Evolutionary conservation across 2,329 filamentous ascomycete species (phyloP).

Genomic region (Macroventuria anomochaeta): DNA sequence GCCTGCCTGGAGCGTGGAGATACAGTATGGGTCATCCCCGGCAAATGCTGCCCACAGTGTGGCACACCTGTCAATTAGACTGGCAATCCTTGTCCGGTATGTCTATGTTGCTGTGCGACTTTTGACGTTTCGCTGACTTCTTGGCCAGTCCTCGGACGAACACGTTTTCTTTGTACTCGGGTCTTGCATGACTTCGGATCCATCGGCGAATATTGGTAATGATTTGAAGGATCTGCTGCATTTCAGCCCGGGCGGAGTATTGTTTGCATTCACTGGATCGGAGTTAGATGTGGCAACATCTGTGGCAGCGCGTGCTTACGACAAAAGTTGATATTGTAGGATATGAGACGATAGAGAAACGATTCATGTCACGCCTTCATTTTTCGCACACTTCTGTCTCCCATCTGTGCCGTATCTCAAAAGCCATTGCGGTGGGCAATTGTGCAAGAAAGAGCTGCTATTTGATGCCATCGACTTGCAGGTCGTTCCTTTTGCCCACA

Average conservation of each 20-base stretch:
- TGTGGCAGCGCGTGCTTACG: not conserved
- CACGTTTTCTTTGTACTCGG: constrained; percentile 2
- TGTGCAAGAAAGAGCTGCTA: no score
- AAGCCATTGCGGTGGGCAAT: no score
- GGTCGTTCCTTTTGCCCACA: no score
- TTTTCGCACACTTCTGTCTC: not conserved
- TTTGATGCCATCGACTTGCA: no score
- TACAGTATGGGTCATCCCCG: constrained; percentile 51
- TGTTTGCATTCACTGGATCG: constrained; percentile 32
- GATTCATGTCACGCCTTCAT: constrained; percentile 4
- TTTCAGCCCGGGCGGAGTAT: constrained; percentile 23
- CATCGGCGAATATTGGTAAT: constrained; percentile 17
- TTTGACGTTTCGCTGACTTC: constrained; percentile 5
- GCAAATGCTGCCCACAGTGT: constrained; percentile 49
- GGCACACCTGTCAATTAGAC: constrained; percentile 49
- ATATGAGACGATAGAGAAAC: constrained; percentile 11
- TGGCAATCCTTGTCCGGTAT: constrained; percentile 2
- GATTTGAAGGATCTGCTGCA: constrained; percentile 13
- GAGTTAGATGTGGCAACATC: constrained; percentile 18
- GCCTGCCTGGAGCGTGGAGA: constrained; percentile 50
- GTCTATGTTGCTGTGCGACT: not conserved
- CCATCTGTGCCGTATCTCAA: not conserved
- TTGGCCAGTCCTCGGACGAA: not conserved
- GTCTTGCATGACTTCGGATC: constrained; percentile 15
- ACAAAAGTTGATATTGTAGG: constrained; percentile 16